These are phyloP conservation scores for Venturia effusa DNA, from an alignment of 2,329 filamentous ascomycete species.

Conservation along the genomic window DNA sequence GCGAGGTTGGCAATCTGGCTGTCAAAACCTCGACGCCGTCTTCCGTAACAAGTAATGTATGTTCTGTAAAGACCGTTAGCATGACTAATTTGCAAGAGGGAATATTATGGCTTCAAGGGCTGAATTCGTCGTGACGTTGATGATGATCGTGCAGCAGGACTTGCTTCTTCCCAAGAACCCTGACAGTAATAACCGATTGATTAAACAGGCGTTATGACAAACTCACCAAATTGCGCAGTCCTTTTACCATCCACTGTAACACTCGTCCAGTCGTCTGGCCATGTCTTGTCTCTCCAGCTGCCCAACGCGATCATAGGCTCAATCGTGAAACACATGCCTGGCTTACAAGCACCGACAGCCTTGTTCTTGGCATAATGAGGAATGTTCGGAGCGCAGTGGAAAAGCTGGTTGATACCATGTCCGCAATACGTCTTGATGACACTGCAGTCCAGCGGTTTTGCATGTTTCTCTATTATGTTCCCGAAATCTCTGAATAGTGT, in stretches of 20 bases:
- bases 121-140: no score
- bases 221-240: conserved; percentile 84
- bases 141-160: no score
- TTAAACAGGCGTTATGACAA: background rate
- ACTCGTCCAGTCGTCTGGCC: conserved; percentile 98
- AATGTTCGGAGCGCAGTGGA: conserved; percentile 88
- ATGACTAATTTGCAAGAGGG: no score
- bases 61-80: conserved; percentile 40
- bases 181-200: background rate
- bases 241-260: conserved; percentile 79
- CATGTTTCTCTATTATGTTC: conserved; percentile 89
- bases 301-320: conserved; percentile 97
- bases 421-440: conserved; percentile 95
- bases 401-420: conserved; percentile 86
- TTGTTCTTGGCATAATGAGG: conserved; percentile 99
- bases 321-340: conserved; percentile 97
- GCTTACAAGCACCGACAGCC: conserved; percentile 85
- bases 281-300: conserved; percentile 84
- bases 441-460: conserved; percentile 74
- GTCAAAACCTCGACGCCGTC: conserved; percentile 74
- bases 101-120: no score
- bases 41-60: conserved; percentile 74
- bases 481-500: conserved; percentile 88
- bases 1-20: conserved; percentile 59
- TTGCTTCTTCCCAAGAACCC: no score